Percentiles rank a stretch among this genome's conserved stretches.
phyloP scores from a whole-genome alignment of 1,284 basidiomycete species.

The Stereum hirsutum region DNA sequence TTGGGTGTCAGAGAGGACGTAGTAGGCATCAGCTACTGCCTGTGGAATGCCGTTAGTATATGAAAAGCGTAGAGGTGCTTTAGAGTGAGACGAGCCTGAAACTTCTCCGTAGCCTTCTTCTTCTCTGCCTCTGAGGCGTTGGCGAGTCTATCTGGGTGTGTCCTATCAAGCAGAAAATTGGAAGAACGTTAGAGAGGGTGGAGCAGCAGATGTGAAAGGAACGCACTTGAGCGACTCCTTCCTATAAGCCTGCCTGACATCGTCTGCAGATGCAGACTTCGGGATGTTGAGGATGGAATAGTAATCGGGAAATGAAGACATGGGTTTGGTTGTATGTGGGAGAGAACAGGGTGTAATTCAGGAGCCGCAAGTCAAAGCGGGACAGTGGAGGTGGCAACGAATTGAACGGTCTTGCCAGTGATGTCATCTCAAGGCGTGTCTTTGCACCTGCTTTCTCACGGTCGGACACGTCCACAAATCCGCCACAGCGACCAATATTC shows the following conservation, averaged over 20 bases:
- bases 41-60: slow-evolving; percentile 18
- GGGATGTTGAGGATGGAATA: slow-evolving; percentile 56
- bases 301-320: slow-evolving; percentile 70
- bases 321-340: too few species aligned
- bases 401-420: too few species aligned
- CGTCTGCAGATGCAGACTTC: slow-evolving; percentile 55
- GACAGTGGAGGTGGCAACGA: too few species aligned
- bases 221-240: slow-evolving; percentile 59
- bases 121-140: slow-evolving; percentile 69
- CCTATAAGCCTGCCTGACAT: slow-evolving; percentile 79
- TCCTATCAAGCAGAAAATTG: slow-evolving; percentile 33
- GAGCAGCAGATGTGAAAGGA: not conserved
- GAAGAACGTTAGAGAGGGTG: slow-evolving; percentile 3
- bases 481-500: too few species aligned
- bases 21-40: slow-evolving; percentile 94
- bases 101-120: slow-evolving; percentile 70
- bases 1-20: slow-evolving; percentile 80
- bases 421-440: too few species aligned
- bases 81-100: slow-evolving; percentile 45
- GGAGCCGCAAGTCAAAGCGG: too few species aligned
- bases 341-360: too few species aligned
- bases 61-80: not conserved
- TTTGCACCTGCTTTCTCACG: too few species aligned
- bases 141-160: slow-evolving; percentile 84
- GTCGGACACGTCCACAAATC: too few species aligned